These are phyloP conservation scores for Globisporangium yorkense DNA, from an alignment of 352 stramenopile genomes.

Conservation along the genomic window DNA sequence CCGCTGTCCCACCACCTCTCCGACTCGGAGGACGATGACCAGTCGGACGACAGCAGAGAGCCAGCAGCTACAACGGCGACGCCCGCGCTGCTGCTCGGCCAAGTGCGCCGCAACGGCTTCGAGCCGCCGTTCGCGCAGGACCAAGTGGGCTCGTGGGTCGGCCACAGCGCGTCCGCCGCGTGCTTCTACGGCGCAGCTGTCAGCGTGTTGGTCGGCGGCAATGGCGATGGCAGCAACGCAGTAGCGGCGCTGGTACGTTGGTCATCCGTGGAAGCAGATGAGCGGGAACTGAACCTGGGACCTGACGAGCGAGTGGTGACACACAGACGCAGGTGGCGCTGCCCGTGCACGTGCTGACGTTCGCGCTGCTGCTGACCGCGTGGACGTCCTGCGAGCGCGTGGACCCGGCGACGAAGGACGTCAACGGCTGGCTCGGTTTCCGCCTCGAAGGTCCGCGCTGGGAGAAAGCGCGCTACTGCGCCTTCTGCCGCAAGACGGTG, in stretches of 20 bases:
- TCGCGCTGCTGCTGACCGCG: slow-evolving; percentile 40
- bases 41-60: background rate
- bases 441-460: slow-evolving; percentile 56
- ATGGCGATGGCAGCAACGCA: background rate
- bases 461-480: slow-evolving; percentile 80
- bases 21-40: slow-evolving; percentile 1
- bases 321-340: slow-evolving; percentile 46
- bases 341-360: slow-evolving; percentile 38
- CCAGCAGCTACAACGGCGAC: background rate
- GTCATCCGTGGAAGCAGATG: too few relatives aligned
- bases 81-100: slow-evolving; percentile 17
- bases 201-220: slow-evolving; percentile 15
- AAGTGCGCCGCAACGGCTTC: slow-evolving; percentile 63
- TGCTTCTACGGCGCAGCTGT: slow-evolving; percentile 55
- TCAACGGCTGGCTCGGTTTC: slow-evolving; percentile 63
- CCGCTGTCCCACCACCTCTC: background rate
- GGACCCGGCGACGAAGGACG: slow-evolving; percentile 44
- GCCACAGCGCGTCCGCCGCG: slow-evolving; percentile 54
- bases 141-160: slow-evolving; percentile 67
- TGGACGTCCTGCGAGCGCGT: slow-evolving; percentile 73
- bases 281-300: background rate
- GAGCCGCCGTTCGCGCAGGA: slow-evolving; percentile 68
- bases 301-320: background rate
- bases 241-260: slow-evolving; percentile 12
- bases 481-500: slow-evolving; percentile 70